Base-by-base conservation (phyloP, 2,329 filamentous ascomycete genomes). In the Elsinoe necatrix region DNA sequence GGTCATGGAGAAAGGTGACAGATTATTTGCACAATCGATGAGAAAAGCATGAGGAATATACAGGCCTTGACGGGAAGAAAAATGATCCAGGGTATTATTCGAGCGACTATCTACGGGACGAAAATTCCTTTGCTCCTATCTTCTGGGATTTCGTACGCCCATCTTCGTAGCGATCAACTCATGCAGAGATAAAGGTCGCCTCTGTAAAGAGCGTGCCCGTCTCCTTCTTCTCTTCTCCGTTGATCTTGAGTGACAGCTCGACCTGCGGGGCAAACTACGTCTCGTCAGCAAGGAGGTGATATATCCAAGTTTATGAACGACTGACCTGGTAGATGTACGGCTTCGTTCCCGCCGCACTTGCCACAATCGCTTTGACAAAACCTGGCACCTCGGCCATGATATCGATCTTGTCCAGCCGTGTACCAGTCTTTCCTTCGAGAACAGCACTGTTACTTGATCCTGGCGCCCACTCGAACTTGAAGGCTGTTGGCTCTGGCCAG, bases 241-340 rank as follows among this genome's bases (percentile, higher is more conserved):
- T 90, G 61, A 92, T 79, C 73, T 91, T 93, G 64, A 98, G 67
- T 77, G 93, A 92, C 63, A 98, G 75, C 14, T 81, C 81, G 57
- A 89, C 78, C 66, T 81, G 81, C 58, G 87, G 86, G 16, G 78
- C 79, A 72, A 85, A 97, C 86, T 95, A 31, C 4, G 43, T 56
- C 5, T 31, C 3, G n/a, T 50, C 6, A 50, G 45, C 16, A 21
- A n/a, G 9, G 14, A 25, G 14, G n/a, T 47, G 20, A 29, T 4
- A 4, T 3, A 35, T 25, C 25, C 3, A 16, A 25, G 14, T 37
- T 23, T 25, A 27, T 29, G 11, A 16, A 20, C 18, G 7, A 70
- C 79, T 63, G 72, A 91, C 89, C 80, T 95, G 93, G 74, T 96
- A 98, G 65, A 98, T 97, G 72, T 96, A 98, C 4, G 93, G 93